Evolutionary conservation across 1,284 basidiomycete species (phyloP).

Genomic region (Hemileia vastatrix): DNA sequence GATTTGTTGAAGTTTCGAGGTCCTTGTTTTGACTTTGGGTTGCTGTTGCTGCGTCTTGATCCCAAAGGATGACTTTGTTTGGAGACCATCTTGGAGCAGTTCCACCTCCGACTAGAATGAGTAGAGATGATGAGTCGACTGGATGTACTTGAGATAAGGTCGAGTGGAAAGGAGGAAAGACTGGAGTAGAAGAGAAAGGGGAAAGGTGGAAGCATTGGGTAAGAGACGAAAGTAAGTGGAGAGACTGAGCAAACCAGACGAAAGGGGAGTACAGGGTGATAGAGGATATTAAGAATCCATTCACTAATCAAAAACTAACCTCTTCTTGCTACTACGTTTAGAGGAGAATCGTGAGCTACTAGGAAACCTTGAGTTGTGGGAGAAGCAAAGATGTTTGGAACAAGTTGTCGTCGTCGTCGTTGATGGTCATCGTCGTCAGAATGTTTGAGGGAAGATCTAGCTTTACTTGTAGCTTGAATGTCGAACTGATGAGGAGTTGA

Average conservation of each 20-base stretch:
- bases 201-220: background rate
- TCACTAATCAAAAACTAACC: constrained; percentile 1
- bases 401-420: too few relatives aligned
- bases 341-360: constrained; percentile 30
- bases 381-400: constrained; percentile 31
- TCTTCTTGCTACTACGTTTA: constrained; percentile 28
- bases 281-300: too few relatives aligned
- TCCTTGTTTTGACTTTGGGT: background rate
- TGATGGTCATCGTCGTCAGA: too few relatives aligned
- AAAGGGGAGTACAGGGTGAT: background rate
- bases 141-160: constrained; percentile 31
- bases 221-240: background rate
- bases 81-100: constrained; percentile 36
- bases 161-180: constrained; percentile 31
- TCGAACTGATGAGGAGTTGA: background rate
- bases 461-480: background rate
- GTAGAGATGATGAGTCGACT: constrained; percentile 31
- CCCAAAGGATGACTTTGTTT: constrained; percentile 39
- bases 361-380: constrained; percentile 35
- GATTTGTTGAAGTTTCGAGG: background rate
- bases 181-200: too few relatives aligned
- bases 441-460: too few relatives aligned
- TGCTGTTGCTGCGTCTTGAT: constrained; percentile 28
- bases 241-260: too few relatives aligned
- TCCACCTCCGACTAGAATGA: constrained; percentile 37